Evolutionary conservation across 2,329 filamentous ascomycete species (phyloP).

Genomic region (Alternaria arborescens): DNA sequence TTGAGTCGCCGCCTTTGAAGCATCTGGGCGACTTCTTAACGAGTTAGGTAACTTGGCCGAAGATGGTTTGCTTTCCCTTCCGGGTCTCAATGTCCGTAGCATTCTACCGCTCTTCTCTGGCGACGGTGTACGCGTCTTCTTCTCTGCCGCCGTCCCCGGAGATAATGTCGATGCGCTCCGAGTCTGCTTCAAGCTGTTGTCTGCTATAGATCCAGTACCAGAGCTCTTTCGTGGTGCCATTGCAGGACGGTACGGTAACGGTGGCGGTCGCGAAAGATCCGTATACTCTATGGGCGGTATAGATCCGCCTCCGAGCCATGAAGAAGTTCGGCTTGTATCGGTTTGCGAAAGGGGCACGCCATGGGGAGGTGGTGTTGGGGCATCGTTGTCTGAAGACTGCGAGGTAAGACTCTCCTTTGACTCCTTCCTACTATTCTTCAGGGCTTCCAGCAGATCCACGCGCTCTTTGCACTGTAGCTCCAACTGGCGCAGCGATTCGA

Average conservation of each 20-base stretch:
- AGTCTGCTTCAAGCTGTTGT: slow-evolving; percentile 34
- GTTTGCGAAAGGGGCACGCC: slow-evolving; percentile 18
- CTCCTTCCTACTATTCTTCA: slow-evolving; percentile 72
- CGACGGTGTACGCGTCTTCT: slow-evolving; percentile 65
- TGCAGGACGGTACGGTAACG: slow-evolving; percentile 66
- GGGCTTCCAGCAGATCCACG: slow-evolving; percentile 84
- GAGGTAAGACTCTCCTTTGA: slow-evolving; percentile 50
- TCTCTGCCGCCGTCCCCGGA: slow-evolving; percentile 50
- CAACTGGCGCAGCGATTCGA: slow-evolving; percentile 81
- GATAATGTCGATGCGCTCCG: slow-evolving; percentile 41
- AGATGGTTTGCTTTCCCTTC: slow-evolving; percentile 55
- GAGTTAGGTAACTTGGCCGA: slow-evolving; percentile 58
- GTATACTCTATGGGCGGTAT: slow-evolving; percentile 82
- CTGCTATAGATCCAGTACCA: slow-evolving; percentile 33
- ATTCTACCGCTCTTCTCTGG: slow-evolving; percentile 68
- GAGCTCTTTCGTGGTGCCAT: slow-evolving; percentile 58
- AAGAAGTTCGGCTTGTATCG: slow-evolving; percentile 27
- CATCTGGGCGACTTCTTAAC: slow-evolving; percentile 59
- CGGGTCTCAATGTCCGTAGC: slow-evolving; percentile 63
- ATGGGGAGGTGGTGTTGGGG: slow-evolving; percentile 37
- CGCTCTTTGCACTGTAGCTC: slow-evolving; percentile 93
- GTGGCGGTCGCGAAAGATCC: slow-evolving; percentile 77
- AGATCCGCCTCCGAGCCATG: slow-evolving; percentile 80
- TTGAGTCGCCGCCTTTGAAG: slow-evolving; percentile 69
- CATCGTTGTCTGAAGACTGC: slow-evolving; percentile 27